Base-by-base conservation (phyloP, 805 yeast genomes). In the Kockiozyma suomiensis region DNA sequence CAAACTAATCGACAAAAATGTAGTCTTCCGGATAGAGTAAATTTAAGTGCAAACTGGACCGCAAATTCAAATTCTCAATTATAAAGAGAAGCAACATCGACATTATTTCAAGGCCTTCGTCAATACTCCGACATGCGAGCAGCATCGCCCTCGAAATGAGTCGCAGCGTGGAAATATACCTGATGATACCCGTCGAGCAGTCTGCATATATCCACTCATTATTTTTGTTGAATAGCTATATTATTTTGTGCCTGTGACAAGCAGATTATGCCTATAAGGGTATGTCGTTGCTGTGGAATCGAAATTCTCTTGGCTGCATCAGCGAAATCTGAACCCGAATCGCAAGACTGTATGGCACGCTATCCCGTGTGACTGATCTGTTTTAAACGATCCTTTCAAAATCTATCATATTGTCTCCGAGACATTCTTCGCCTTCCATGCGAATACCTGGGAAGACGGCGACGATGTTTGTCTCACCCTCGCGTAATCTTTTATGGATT, bases 291-390 rank as follows among this genome's bases (percentile, higher is more conserved):
- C 32, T 55, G 35, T 55, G 59, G 59, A 55, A 55, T 32, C 50
- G 15, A 17, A 55, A 55, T 37, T 26, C 17, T 13, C 43, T 55
- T 3, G 59, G 49, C 32, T 40, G 48, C 25, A 40, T 55, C 33
- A 37, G 42, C 43, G n/a, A 38, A 10, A 55, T 10, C 10, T 55
- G 59, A 21, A 49, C 30, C 54, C 54, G 25, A 21, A 41, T 26
- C 12, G 32, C n/a, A 30, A 30, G 17, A 37, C 50, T 15, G 13
- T 48, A 13, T 55, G 59, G 59, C 41, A 49, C 19, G 54, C 42
- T 13, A n/a, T 55, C 35, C 54, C 59, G 13, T 54, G 59, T 32
- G 59, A 55, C 28, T 43, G 49, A 19, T 55, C 59, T 13, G 54
- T 54, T n/a, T 33, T 30, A 19, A 17, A 38, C 33, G 50, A 55